A percentile compares a stretch with the other conserved stretches of the same genome.
Conservation (phyloP, 2,329 filamentous ascomycete genomes). For the Cladosporium sp. region DNA sequence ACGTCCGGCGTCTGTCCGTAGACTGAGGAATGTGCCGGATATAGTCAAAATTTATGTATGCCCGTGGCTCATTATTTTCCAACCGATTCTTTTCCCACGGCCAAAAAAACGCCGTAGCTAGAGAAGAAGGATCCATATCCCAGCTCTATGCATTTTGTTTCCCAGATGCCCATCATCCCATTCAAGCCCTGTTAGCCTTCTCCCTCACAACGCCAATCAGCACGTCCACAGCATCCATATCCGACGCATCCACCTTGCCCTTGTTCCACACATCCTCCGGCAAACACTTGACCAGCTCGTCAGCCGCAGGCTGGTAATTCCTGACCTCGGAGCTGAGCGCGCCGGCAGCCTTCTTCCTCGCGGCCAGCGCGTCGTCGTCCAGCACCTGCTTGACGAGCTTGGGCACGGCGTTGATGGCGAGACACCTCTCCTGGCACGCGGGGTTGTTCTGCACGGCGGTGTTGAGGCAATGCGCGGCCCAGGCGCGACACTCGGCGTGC, state of each 20-base stretch:
- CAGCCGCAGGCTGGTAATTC: slow-evolving; percentile 80
- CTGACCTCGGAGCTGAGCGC: slow-evolving; percentile 82
- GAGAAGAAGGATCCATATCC: neutral
- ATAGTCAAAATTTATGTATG: neutral
- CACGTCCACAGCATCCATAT: slow-evolving; percentile 82
- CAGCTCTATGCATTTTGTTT: neutral
- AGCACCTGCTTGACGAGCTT: slow-evolving; percentile 66
- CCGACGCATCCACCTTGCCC: slow-evolving; percentile 67
- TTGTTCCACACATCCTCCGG: slow-evolving; percentile 58
- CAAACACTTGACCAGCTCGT: slow-evolving; percentile 66
- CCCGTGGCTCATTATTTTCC: neutral
- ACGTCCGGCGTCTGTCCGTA: neutral
- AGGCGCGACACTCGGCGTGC: slow-evolving; percentile 72
- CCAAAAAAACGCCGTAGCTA: neutral
- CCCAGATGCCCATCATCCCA: neutral
- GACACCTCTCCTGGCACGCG: slow-evolving; percentile 73
- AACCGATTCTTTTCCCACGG: neutral
- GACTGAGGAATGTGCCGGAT: neutral
- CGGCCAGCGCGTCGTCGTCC: slow-evolving; percentile 60
- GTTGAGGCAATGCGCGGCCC: slow-evolving; percentile 92
- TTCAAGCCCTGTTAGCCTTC: slow-evolving; percentile 16
- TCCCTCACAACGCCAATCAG: slow-evolving; percentile 29
- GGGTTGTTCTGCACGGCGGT: slow-evolving; percentile 97
- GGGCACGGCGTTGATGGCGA: slow-evolving; percentile 66
- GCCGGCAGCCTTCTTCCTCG: slow-evolving; percentile 84